Evolutionary conservation across 2,329 filamentous ascomycete genomes (phyloP).

Genomic region (Aspergillus intermedius): DNA sequence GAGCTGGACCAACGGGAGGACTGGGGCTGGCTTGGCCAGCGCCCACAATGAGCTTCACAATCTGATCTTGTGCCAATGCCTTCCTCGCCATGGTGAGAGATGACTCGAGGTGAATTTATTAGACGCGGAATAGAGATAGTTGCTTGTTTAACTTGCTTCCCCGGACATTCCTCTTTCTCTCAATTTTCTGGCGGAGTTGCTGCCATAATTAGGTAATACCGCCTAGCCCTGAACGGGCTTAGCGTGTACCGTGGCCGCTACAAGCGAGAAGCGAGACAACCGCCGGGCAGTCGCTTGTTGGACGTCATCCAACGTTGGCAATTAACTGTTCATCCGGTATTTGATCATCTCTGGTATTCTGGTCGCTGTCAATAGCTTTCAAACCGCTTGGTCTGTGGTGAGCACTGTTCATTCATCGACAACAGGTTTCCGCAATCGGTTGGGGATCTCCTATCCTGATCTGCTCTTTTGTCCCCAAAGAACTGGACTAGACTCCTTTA

Average conservation of each 20-base stretch:
- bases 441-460: background rate
- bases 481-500: conserved; percentile 19
- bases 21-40: conserved; percentile 91
- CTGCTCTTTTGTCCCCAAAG: conserved; percentile 1
- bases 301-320: background rate
- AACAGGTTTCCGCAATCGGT: background rate
- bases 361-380: background rate
- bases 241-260: background rate
- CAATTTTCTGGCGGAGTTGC: background rate
- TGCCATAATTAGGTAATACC: background rate
- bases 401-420: background rate
- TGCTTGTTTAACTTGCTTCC: background rate
- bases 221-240: background rate
- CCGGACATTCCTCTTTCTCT: background rate
- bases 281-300: background rate
- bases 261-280: background rate
- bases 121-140: too few species aligned
- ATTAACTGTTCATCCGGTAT: background rate
- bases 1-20: conserved; percentile 89
- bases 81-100: conserved; percentile 45
- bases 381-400: background rate
- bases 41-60: conserved; percentile 96
- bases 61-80: conserved; percentile 55
- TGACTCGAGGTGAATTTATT: background rate
- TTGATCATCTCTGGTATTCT: too few species aligned